Evolutionary conservation across 1,139 yeast genomes (phyloP).

Genomic region (Zygosaccharomyces sapae): DNA sequence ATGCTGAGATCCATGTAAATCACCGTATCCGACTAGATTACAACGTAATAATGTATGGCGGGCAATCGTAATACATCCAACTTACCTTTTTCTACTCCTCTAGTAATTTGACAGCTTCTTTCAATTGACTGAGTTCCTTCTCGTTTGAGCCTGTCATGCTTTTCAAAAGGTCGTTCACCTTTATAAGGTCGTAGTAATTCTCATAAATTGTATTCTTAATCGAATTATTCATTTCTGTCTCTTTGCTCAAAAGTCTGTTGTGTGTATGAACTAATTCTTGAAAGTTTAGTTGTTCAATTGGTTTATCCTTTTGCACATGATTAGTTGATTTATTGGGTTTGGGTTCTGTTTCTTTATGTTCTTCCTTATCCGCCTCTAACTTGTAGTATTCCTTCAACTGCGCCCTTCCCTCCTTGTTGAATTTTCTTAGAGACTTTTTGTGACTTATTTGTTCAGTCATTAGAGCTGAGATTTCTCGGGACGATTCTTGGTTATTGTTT

Average conservation of each 20-base stretch:
- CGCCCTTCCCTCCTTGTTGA: conserved; percentile 39
- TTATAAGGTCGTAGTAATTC: conserved; percentile 49
- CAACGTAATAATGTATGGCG: background rate
- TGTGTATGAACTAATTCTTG: conserved; percentile 40
- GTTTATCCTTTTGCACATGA: conserved; percentile 22
- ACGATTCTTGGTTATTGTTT: background rate
- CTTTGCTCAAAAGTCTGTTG: conserved; percentile 40
- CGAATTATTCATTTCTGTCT: conserved; percentile 44
- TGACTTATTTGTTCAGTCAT: conserved; percentile 37
- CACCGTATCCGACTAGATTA: background rate
- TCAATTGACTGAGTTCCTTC: conserved; percentile 13
- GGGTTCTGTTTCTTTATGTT: conserved; percentile 1
- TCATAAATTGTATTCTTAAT: conserved; percentile 50
- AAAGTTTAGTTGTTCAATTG: conserved; percentile 40
- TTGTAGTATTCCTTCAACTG: conserved; percentile 46
- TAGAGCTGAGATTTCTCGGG: too few species aligned
- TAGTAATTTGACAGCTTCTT: conserved; percentile 11
- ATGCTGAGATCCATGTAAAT: background rate
- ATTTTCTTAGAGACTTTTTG: conserved; percentile 32
- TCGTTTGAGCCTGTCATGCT: conserved; percentile 22
- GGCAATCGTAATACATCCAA: too few species aligned
- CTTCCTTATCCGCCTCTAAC: conserved; percentile 25
- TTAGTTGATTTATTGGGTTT: conserved; percentile 3
- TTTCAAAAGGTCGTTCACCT: conserved; percentile 42
- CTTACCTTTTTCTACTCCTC: background rate